These are phyloP conservation scores for Phialemoniopsis sp. DNA, from an alignment of 2,329 filamentous ascomycete species.

Conservation along the genomic window DNA sequence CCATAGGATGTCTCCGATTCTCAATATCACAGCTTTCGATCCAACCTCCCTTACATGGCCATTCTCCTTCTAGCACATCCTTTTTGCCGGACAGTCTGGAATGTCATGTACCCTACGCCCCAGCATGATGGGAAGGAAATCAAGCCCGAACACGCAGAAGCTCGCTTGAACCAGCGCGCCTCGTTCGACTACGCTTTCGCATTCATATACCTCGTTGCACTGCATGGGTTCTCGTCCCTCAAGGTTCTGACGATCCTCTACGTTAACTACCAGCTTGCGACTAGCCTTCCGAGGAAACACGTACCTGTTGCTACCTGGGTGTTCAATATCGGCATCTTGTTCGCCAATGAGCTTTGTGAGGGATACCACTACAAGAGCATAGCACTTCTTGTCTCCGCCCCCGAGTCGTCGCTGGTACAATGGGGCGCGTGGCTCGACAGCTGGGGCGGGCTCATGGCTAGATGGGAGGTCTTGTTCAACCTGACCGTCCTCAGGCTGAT, in stretches of 20 bases:
- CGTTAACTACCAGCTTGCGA: slow-evolving; percentile 78
- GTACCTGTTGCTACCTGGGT: slow-evolving; percentile 78
- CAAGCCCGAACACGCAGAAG: slow-evolving; percentile 41
- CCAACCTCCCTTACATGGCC: slow-evolving; percentile 79
- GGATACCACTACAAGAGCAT: slow-evolving; percentile 73
- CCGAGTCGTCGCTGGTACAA: slow-evolving; percentile 37
- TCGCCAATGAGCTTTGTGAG: slow-evolving; percentile 79
- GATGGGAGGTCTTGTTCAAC: slow-evolving; percentile 98
- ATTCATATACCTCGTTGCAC: slow-evolving; percentile 67
- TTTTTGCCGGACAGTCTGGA: slow-evolving; percentile 68
- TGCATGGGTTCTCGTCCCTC: slow-evolving; percentile 81
- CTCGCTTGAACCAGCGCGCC: slow-evolving; percentile 63
- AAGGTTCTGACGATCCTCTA: slow-evolving; percentile 81
- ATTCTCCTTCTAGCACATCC: slow-evolving; percentile 75
- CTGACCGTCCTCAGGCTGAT: slow-evolving; percentile 88
- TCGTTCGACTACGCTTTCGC: slow-evolving; percentile 84
- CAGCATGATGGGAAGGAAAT: slow-evolving; percentile 17
- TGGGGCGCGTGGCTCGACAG: slow-evolving; percentile 73
- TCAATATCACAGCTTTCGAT: slow-evolving; percentile 82
- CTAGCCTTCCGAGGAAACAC: slow-evolving; percentile 62
- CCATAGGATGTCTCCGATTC: slow-evolving; percentile 80
- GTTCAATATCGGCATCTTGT: slow-evolving; percentile 82
- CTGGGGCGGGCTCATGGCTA: slow-evolving; percentile 75
- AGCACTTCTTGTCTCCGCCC: slow-evolving; percentile 37
- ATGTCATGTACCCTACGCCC: slow-evolving; percentile 42